These are phyloP conservation scores for Entomortierella beljakovae DNA, from an alignment of 192 early-diverging fungal genomes.

Conservation along the genomic window DNA sequence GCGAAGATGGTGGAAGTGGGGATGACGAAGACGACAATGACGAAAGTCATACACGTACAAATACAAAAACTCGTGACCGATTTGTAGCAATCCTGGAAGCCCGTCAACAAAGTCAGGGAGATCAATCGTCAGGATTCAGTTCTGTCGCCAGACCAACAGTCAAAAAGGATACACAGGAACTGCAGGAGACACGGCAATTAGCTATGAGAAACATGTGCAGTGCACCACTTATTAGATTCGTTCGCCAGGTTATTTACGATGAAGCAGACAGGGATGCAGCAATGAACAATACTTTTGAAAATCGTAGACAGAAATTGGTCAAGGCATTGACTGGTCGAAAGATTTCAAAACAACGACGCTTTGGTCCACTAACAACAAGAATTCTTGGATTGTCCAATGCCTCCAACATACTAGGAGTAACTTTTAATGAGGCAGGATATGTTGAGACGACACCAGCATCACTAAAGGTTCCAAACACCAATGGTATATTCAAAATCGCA, in stretches of 20 bases:
- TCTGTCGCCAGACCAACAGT: neutral
- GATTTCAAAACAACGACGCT: conserved; percentile 6
- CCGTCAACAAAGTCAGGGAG: neutral
- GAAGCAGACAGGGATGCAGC: conserved; percentile 7
- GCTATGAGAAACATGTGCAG: conserved; percentile 42
- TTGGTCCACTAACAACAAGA: conserved; percentile 8
- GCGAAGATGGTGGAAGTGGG: neutral
- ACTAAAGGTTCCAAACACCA: neutral
- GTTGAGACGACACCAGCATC: conserved; percentile 22
- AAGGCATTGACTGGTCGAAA: conserved; percentile 13
- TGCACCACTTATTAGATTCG: conserved; percentile 13
- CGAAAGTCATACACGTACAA: conserved; percentile 8
- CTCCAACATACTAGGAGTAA: conserved; percentile 4
- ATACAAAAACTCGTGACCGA: conserved; percentile 29
- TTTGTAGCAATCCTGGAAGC: conserved; percentile 33
- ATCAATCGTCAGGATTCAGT: neutral
- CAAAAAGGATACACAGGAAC: conserved; percentile 8
- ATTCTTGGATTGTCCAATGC: conserved; percentile 9
- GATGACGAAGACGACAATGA: conserved; percentile 5
- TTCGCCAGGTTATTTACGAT: conserved; percentile 39
- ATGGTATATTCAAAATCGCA: conserved; percentile 5
- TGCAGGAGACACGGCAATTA: conserved; percentile 5
- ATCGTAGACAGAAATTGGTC: conserved; percentile 9
- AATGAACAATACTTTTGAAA: conserved; percentile 16
- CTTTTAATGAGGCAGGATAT: conserved; percentile 47